Base-by-base conservation (phyloP, 164 flowering plant species). In the Taxillus chinensis region DNA sequence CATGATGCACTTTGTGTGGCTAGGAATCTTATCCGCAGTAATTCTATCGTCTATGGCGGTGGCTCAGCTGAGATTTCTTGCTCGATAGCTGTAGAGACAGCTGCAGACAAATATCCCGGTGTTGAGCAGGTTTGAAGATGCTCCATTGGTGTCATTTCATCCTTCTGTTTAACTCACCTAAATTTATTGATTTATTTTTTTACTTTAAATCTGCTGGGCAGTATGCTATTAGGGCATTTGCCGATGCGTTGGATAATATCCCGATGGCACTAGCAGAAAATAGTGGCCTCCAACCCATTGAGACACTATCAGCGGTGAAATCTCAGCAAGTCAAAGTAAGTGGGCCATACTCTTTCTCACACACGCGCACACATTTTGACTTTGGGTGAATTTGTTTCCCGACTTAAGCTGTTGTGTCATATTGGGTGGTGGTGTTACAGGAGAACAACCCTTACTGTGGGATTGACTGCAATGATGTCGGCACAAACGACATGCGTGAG, bases 211-310 rank as follows among this genome's bases (percentile, higher is more conserved):
- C 3, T 39, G 16, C 4, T 39, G 45, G 76, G 77, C 90, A 92
- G 96, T 92, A 89, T 75, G 99, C 97, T 11, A 87, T 95, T 48
- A 84, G 99, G 80, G 87, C 87, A 49, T 95, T 91, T 69, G 95
- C 95, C 2, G 97, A 95, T 83, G 97, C 99, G 63, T 74, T 95
- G 76, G 99, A 95, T 67, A 40, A 87, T n/a, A 55, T 95, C 56
- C 97, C 99, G 2, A 90, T 90, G 95, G 99, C 97, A n/a, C 86
- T 95, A 52, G 97, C 99, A 2, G 99, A 95, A 75, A 95, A 95
- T 67, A 91, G 97, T 73, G 99, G 99, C 13, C 93, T 95, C 57
- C 97, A 89, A 67, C 93, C 97, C 10, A 95, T 95, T 69, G 97
- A 91, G 68, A 95, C 97, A 49, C 74, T 95, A 15, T 83, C 97